A percentile compares a stretch with the other conserved stretches of the same genome.
Evolutionary conservation across 83 land plant species (phyloP).

Genomic region (Diphasiastrum complanatum): DNA sequence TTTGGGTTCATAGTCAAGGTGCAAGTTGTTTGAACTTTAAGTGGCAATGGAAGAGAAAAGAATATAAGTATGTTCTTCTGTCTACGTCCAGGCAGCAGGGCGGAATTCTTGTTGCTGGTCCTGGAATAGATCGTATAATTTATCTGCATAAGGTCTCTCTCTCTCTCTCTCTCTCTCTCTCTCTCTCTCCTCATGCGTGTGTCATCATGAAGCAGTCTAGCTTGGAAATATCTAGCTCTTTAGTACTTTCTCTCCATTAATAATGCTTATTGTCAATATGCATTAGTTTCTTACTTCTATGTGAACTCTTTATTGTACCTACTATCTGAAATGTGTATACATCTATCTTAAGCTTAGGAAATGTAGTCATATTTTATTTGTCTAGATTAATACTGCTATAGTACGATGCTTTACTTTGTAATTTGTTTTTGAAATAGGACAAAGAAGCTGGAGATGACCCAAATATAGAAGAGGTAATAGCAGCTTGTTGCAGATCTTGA

Average conservation of each 20-base stretch:
- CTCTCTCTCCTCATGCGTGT: not conserved
- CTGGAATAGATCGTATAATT: conserved; percentile 49
- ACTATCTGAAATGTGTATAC: no score
- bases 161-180: not conserved
- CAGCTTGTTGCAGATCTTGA: conserved; percentile 43
- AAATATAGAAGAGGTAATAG: conserved; percentile 45
- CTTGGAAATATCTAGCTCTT: no score
- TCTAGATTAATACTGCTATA: not conserved
- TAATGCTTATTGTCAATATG: no score
- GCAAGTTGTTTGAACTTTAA: not conserved
- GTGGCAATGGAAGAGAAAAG: not conserved
- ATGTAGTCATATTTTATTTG: no score
- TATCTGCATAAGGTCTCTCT: conserved; percentile 58
- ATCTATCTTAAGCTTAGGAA: no score
- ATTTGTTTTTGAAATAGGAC: conserved; percentile 31
- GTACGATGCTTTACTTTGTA: not conserved
- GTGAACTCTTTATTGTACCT: no score
- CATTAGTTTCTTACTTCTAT: no score
- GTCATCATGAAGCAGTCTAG: no score
- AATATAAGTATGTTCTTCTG: not conserved
- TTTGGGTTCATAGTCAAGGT: not conserved
- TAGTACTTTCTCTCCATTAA: no score
- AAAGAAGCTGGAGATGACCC: conserved; percentile 87
- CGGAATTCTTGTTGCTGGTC: conserved; percentile 67
- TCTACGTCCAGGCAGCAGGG: conserved; percentile 61